These are phyloP conservation scores for Lactarius indigo DNA, from an alignment of 768 basidiomycete species.

Conservation along the genomic window DNA sequence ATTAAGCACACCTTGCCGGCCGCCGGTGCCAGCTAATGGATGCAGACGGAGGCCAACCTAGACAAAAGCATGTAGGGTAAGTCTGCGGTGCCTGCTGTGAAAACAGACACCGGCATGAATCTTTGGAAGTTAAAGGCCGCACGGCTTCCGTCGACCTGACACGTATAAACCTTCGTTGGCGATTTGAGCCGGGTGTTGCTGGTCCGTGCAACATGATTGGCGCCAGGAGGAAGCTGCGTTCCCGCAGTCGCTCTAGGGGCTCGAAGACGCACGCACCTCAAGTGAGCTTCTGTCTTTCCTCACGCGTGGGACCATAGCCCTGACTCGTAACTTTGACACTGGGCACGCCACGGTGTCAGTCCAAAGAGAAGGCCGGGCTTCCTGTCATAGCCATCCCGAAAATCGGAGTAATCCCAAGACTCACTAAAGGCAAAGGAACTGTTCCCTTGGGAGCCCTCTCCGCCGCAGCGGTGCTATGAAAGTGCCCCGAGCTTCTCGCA, in stretches of 20 bases:
- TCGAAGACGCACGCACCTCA: neutral
- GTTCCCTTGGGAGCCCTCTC: neutral
- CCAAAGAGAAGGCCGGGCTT: neutral
- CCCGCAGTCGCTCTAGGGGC: neutral
- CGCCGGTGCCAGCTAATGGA: neutral
- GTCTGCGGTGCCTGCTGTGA: neutral
- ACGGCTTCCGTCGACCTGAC: neutral
- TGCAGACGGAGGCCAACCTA: neutral
- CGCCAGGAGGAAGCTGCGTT: neutral
- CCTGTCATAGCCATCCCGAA: neutral
- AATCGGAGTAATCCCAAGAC: neutral
- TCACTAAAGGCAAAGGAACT: neutral
- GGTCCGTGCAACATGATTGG: neutral
- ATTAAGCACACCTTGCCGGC: neutral
- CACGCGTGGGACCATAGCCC: neutral
- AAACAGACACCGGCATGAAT: neutral
- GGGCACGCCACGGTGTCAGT: neutral
- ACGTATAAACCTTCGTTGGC: neutral
- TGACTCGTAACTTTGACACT: neutral
- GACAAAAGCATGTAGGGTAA: neutral
- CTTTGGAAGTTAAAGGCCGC: neutral
- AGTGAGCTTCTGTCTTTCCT: neutral
- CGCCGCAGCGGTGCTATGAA: neutral
- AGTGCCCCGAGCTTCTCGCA: neutral
- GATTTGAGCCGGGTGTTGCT: neutral